Evolutionary conservation across 805 yeast species (phyloP), one percentile per base, ranked within the genome.

Genomic region (Cyberlindnera galapagoensis): DNA sequence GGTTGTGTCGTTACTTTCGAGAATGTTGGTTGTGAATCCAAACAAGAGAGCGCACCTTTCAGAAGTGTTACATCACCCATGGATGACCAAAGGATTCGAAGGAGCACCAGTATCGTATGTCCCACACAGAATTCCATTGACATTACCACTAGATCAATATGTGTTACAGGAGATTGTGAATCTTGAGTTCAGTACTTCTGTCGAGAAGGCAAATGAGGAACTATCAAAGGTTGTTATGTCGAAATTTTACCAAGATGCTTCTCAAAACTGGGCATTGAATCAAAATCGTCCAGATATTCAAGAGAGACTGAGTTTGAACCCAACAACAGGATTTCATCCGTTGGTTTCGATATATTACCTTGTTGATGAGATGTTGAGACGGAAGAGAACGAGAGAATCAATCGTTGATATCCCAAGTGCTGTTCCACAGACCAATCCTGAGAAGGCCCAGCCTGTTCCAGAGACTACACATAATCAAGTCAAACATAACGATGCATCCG

Each of bases 21-120:
- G 87, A 46, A 92, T 92, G 96, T 67, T 92, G 36, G 95, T 88
- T 18, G 97, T 92, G 5, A 84, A 86, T 49, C 95, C 96, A 6
- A 54, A 62, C 6, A 76, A 76, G 39, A 76, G 99, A 52, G 95
- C 95, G 1, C 59, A 80, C 0, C 63, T 92, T 36, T 66, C 67
- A 32, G 95, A 87, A 53, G 83, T 92, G 7, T 67, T 83, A 45
- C 68, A 71, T 35, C 97, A 92, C 49, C 95, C 95, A 2, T 92
- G 98, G 98, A 85, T 92, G 90, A 69, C 69, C 35, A 77, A 78
- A 53, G 96, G 96, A 21, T 87, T 72, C 52, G 95, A 86, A 34
- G 71, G 71, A 21, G 71, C 79, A 0, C 79, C 83, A 1, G 69
- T 76, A 9, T 75, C 76, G 26, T 80, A 78, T 52, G 59, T 92